Evolutionary conservation across 148 eudicot genomes (phyloP), one percentile per base, ranked within the genome.

Genomic region (Oxyria digyna): DNA sequence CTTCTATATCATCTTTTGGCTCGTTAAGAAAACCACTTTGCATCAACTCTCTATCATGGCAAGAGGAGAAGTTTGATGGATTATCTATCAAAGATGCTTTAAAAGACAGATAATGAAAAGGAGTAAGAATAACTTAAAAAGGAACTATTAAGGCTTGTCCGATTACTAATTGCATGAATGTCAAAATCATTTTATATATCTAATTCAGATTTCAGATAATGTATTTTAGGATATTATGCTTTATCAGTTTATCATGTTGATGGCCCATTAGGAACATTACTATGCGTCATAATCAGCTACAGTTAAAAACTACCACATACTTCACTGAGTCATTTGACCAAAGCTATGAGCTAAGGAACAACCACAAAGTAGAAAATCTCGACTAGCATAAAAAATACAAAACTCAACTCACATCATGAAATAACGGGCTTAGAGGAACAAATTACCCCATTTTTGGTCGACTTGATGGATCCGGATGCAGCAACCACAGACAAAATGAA

Each of bases 401-500:
- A 55, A 4, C 38, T 59, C 12, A 59, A 4, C 63, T 55, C 35
- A 59, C 38, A 59, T 29, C 8, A 31, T 27, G 18, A 57, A 75
- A n/a, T 40, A 17, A 33, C 3, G 27, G 68, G 10, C 46, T 6
- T 9, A 69, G 26, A 49, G 54, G 49, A 35, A 67, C 65, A 65
- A 46, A 33, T 74, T 79, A 88, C 99, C 91, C 75, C 82, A 83
- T 84, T 72, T 87, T 88, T 62, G 99, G 99, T 73, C 99, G 82
- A 74, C 88, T 75, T 73, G 80, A 74, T 49, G 97, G 91, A 67
- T 91, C 96, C 18, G 99, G 99, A 78, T 94, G 99, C 78, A 91
- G 78, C 75, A 91, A 80, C 99, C 99, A 91, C 66, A 91, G 80
- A 78, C 99, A 94, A 84, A 94, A 90, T 17, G 96, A 84, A 82